Base-by-base conservation (phyloP, 768 basidiomycete species). In the Auricularia sp. region DNA sequence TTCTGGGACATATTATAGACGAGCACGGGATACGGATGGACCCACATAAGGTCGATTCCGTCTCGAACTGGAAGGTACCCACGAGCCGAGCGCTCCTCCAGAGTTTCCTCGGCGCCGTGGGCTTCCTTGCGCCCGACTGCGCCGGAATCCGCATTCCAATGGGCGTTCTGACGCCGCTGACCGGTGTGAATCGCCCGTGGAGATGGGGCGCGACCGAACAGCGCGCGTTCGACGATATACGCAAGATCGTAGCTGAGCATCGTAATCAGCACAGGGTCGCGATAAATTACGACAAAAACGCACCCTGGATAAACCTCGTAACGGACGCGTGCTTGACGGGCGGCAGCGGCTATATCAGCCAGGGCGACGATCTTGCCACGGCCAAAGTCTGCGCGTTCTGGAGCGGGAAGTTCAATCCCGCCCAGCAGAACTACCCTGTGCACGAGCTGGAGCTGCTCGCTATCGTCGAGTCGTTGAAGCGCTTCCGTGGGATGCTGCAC, bases 381-480 rank as follows among this genome's bases (percentile, higher is more conserved):
- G 76, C 72, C 0, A 65, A 66, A 0, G 60, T 74, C 1, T 71
- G 70, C 0, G 74, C 73, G 1, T 78, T 77, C 58, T 77, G 71
- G 51, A 78, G 75, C 0, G 75, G 73, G 0, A 79, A 78, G 56
- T 64, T 79, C 3, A 76, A 71, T 23, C 35, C 72, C 0, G 73
- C 77, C 0, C 76, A 79, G 62, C 75, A 76, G n/a, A 78, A 78
- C 44, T 79, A 80, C 54, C 73, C 76, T 21, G 75, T 77, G 0
- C 76, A 77, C 62, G 77, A 79, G 65, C 68, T 74, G 6, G 79
- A 80, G 59, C 68, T 79, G 67, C 63, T 79, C 39, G 75, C 74
- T 0, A 74, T 75, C 0, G 69, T 81, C 0, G 77, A 80, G 56
- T 71, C 77, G 0, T 64, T 81, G 63, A 76, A 75, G 43, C 74